Conservation (phyloP, 78 protist species). For the Cyanophora paradoxa region DNA sequence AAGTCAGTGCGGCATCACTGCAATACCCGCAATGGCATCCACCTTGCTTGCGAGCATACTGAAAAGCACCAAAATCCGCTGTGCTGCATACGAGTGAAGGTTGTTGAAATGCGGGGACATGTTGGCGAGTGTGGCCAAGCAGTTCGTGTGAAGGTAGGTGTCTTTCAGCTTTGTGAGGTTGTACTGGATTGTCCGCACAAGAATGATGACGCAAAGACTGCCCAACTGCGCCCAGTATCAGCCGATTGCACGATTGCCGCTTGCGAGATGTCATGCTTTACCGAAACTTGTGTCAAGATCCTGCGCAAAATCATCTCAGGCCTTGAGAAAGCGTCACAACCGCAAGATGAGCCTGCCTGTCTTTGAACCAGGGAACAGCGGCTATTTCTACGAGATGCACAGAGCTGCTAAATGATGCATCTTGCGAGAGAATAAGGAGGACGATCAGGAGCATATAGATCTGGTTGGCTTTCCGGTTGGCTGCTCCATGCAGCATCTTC, state of each 20-base stretch:
- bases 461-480: constrained; percentile 46
- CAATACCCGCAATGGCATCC: too few relatives aligned
- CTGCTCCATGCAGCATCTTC: constrained; percentile 36
- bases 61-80: background rate
- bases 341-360: constrained; percentile 31
- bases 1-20: too few relatives aligned
- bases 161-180: constrained; percentile 46
- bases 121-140: constrained; percentile 56
- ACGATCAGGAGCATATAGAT: constrained; percentile 51
- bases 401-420: constrained; percentile 40
- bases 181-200: constrained; percentile 38
- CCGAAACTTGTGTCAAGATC: too few relatives aligned
- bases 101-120: constrained; percentile 7
- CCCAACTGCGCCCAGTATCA: constrained; percentile 58
- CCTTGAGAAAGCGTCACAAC: too few relatives aligned
- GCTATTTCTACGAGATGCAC: constrained; percentile 41
- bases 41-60: background rate
- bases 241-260: too few relatives aligned
- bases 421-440: constrained; percentile 42
- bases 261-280: too few relatives aligned
- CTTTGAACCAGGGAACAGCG: background rate
- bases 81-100: background rate
- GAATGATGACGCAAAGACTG: constrained; percentile 42
- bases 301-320: too few relatives aligned
- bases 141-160: constrained; percentile 52